A percentile compares a stretch with the other conserved stretches of the same genome.
Evolutionary conservation across 1,139 yeast genomes (phyloP).

Genomic region (Protomyces arabidopsidicola): DNA sequence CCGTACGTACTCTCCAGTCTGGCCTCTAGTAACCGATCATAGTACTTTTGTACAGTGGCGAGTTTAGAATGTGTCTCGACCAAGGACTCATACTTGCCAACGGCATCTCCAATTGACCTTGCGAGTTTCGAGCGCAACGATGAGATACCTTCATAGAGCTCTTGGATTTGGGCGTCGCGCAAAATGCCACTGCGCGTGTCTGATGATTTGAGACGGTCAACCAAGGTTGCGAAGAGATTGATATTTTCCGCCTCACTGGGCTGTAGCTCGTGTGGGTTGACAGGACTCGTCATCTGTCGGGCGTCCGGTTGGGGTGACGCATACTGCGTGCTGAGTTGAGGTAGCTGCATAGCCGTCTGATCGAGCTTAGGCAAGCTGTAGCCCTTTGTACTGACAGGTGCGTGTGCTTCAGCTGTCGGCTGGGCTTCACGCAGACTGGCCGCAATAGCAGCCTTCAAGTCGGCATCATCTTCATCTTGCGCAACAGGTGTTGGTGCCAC

Average conservation of each 20-base stretch:
- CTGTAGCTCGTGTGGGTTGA: constrained; percentile 44
- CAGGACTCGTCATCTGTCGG: background rate
- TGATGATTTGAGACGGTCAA: constrained; percentile 52
- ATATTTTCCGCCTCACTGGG: constrained; percentile 64
- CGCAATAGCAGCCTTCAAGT: constrained; percentile 90
- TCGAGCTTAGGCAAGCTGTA: constrained; percentile 7
- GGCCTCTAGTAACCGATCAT: constrained; percentile 72
- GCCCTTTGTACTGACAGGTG: constrained; percentile 1
- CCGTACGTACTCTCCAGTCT: constrained; percentile 53
- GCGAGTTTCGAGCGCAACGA: constrained; percentile 72
- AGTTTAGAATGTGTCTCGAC: constrained; percentile 79
- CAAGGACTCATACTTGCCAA: constrained; percentile 57
- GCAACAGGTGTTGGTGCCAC: constrained; percentile 26
- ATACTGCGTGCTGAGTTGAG: constrained; percentile 24
- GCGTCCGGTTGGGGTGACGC: background rate
- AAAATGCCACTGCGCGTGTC: constrained; percentile 50
- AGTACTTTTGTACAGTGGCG: constrained; percentile 69
- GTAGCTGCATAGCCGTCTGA: constrained; percentile 30
- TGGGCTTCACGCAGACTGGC: constrained; percentile 78
- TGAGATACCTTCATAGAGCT: constrained; percentile 59
- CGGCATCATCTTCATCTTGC: constrained; percentile 67
- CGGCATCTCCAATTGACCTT: constrained; percentile 57
- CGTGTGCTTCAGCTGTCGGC: constrained; percentile 37
- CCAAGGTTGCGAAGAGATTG: constrained; percentile 61
- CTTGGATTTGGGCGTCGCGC: constrained; percentile 59